These are phyloP conservation scores for Coemansia sp. DNA, from an alignment of 192 early-diverging fungal species.

Conservation along the genomic window DNA sequence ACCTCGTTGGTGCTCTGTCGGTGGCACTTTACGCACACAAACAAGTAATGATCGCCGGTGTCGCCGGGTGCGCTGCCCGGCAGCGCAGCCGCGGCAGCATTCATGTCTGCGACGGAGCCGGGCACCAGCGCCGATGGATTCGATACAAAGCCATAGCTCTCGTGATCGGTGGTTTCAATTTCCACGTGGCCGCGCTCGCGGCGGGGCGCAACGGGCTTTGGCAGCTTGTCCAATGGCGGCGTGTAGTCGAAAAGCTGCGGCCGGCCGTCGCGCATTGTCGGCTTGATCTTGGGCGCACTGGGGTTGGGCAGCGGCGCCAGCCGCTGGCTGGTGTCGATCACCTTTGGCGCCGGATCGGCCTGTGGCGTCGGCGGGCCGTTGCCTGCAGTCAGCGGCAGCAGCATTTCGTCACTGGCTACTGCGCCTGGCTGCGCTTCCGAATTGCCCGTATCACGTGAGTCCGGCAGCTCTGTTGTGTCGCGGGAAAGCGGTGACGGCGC, in stretches of 20 bases:
- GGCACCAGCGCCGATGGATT: conserved; percentile 37
- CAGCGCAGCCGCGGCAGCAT: not conserved
- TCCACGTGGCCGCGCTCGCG: conserved; percentile 42
- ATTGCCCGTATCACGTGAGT: conserved; percentile 8
- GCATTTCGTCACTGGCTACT: conserved; percentile 28
- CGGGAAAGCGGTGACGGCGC: conserved; percentile 29
- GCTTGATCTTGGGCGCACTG: conserved; percentile 36
- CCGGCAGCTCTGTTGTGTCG: not conserved
- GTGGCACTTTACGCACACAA: conserved; percentile 51
- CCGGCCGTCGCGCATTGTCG: conserved; percentile 27
- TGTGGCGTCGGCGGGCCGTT: conserved; percentile 16
- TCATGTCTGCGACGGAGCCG: not conserved
- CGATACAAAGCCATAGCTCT: conserved; percentile 46
- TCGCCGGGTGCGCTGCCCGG: not conserved
- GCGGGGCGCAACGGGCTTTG: not conserved
- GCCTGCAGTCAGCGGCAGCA: conserved; percentile 26
- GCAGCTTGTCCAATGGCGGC: conserved; percentile 11
- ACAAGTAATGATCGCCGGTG: conserved; percentile 45
- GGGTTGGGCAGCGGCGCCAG: conserved; percentile 45
- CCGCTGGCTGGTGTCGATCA: conserved; percentile 18
- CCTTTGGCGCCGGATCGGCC: conserved; percentile 13
- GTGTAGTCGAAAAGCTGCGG: conserved; percentile 42
- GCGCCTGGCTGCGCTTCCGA: conserved; percentile 7
- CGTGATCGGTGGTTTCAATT: conserved; percentile 36
- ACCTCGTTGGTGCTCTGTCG: conserved; percentile 49